Base-by-base conservation (phyloP, 805 yeast genomes). In the Isabelozyma gotoi region DNA sequence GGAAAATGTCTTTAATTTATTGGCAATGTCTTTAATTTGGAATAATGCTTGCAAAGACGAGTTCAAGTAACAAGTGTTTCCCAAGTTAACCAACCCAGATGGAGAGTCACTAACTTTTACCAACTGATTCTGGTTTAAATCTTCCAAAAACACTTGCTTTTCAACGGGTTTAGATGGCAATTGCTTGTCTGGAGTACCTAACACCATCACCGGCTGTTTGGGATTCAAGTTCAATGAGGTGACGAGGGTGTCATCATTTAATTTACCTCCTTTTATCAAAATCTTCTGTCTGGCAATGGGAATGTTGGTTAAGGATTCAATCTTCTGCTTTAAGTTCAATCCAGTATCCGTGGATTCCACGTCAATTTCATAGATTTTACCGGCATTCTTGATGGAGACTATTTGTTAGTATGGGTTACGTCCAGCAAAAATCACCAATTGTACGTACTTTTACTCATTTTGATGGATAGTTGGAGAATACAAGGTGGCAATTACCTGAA, bases 241-340 rank as follows among this genome's bases (percentile, higher is more conserved):
- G 41, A 88, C 64, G 32, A 73, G 68, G n/a, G 68, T 69, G 47
- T 85, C 91, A 64, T 89, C 92, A 43, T 76, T 75, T 55, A 94
- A 68, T 62, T 90, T 95, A 34, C 97, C 96, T 10, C 95, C 92
- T 68, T 88, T 90, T 41, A 89, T 79, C 59, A 94, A 76, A 47
- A 91, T 84, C 69, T 92, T 92, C 68, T 94, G 99, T 53, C 97
- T 83, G 42, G 81, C 85, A 1, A 82, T 79, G n/a, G 96, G 96
- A 43, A 94, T 88, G 45, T 81, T 81, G 2, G 98, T 92, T 45
- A 80, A 62, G 17, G 81, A 78, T 52, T 78, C 82, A 43, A 94
- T 82, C 63, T 84, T 82, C 38, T 72, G 65, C 61, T 90, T 92
- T 63, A 87, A 76, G 5, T 73, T 76, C 21, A 69, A 59, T 5